Conservation (phyloP, 495 filamentous ascomycete genomes). For the Neurospora sublineolata region DNA sequence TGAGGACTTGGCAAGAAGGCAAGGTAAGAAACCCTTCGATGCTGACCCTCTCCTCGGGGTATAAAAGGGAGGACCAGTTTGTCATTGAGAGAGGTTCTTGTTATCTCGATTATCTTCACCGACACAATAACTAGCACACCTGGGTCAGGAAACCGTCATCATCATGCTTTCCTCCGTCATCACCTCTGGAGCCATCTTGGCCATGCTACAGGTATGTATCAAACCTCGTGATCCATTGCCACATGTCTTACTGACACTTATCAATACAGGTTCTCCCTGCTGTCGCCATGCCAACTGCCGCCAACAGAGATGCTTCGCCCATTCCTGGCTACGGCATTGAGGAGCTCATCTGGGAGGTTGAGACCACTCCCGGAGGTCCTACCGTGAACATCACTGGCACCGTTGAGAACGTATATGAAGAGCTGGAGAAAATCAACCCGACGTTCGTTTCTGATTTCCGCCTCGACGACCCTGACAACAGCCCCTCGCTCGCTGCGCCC, state of each 20-base stretch:
- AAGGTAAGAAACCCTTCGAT: background rate
- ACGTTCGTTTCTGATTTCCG: background rate
- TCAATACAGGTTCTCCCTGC: background rate
- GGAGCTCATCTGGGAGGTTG: constrained; percentile 5
- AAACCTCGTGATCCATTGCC: background rate
- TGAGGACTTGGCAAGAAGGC: background rate
- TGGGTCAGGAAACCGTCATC: background rate
- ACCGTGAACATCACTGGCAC: constrained; percentile 6
- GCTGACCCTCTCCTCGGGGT: background rate
- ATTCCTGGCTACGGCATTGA: constrained; percentile 7
- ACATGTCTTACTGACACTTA: background rate
- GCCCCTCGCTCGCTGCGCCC: background rate
- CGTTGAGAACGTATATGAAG: constrained; percentile 4
- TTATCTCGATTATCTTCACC: background rate
- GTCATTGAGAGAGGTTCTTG: background rate
- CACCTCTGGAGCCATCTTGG: background rate
- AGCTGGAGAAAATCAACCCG: constrained; percentile 6
- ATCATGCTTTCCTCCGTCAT: background rate
- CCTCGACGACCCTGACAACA: background rate
- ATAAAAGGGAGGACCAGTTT: background rate
- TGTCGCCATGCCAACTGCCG: background rate
- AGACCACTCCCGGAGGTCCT: constrained; percentile 1
- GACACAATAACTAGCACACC: background rate
- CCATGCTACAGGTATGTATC: background rate
- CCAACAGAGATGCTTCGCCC: background rate